phyloP scores from a whole-genome alignment of 768 basidiomycete species.

The Paxillus involutus region DNA sequence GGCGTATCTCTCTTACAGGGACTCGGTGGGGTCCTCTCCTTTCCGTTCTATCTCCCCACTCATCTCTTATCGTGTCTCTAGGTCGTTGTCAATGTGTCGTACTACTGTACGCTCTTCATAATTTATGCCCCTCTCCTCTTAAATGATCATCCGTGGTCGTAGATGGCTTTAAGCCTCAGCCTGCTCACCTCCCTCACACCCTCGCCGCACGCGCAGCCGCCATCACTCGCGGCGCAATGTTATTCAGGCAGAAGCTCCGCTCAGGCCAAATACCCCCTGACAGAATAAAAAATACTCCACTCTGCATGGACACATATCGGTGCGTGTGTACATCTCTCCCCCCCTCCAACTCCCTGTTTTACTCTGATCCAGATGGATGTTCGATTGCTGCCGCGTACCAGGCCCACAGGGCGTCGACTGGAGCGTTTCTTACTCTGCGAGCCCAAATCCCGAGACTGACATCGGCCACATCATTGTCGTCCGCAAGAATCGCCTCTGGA shows the following conservation, averaged over 20 bases:
- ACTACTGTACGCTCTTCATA: slow-evolving; percentile 66
- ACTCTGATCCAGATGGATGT: slow-evolving; percentile 74
- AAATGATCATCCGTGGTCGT: slow-evolving; percentile 9
- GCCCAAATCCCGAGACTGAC: slow-evolving; percentile 29
- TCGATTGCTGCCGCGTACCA: slow-evolving; percentile 84
- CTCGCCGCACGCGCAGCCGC: slow-evolving; percentile 69
- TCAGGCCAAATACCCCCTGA: slow-evolving; percentile 68
- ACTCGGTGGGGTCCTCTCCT: slow-evolving; percentile 54
- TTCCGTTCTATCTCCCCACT: background rate
- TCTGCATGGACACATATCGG: slow-evolving; percentile 91
- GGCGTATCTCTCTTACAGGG: slow-evolving; percentile 82
- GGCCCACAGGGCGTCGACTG: slow-evolving; percentile 75
- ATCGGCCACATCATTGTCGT: slow-evolving; percentile 83
- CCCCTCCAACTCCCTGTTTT: background rate
- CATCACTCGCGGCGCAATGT: slow-evolving; percentile 67
- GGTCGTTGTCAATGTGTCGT: slow-evolving; percentile 92
- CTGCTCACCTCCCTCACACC: slow-evolving; percentile 55
- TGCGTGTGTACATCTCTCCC: slow-evolving; percentile 24
- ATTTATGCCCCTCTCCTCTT: background rate
- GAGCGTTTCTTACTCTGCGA: slow-evolving; percentile 67
- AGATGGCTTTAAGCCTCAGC: slow-evolving; percentile 80
- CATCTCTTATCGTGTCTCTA: slow-evolving; percentile 26
- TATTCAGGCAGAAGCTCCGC: slow-evolving; percentile 71
- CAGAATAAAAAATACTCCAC: slow-evolving; percentile 59
- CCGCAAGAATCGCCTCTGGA: slow-evolving; percentile 86